Evolutionary conservation across 208 protist species (phyloP).

Genomic region (Pavlovales sp.): DNA sequence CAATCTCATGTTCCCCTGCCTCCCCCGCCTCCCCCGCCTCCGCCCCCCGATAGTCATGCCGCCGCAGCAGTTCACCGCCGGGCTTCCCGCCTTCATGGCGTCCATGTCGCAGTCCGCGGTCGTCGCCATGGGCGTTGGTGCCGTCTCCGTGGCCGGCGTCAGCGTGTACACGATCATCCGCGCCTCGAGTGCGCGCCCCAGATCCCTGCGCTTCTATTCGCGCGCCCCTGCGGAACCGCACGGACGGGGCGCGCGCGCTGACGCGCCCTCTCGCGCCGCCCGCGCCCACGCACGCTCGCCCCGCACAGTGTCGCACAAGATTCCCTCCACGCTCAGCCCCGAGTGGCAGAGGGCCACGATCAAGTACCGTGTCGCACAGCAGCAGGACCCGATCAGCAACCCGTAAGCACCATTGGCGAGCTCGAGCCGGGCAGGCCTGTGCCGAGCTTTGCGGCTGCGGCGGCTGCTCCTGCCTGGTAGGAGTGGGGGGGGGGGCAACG

Average conservation of each 20-base stretch:
- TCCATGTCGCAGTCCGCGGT: not conserved
- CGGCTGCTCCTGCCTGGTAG: too few relatives aligned
- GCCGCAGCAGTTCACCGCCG: not conserved
- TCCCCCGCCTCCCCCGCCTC: too few relatives aligned
- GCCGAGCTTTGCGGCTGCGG: too few relatives aligned
- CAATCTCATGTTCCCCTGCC: too few relatives aligned
- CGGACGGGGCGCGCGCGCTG: too few relatives aligned
- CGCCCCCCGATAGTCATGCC: not conserved
- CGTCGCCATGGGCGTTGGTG: not conserved
- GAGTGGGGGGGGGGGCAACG: too few relatives aligned
- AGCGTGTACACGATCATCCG: not conserved
- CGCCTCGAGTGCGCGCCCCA: not conserved
- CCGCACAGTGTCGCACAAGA: not conserved
- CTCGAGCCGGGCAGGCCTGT: too few relatives aligned
- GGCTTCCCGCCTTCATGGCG: not conserved
- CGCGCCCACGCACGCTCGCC: too few relatives aligned
- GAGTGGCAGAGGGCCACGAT: slow-evolving; percentile 1
- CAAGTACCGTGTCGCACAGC: slow-evolving; percentile 15
- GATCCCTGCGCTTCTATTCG: too few relatives aligned
- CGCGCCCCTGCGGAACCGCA: too few relatives aligned
- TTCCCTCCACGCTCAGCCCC: not conserved
- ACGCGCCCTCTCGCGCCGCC: not conserved
- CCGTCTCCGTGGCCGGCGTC: not conserved
- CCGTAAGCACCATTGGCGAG: too few relatives aligned
- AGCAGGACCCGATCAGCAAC: slow-evolving; percentile 18